phyloP scores from a whole-genome alignment of 768 basidiomycete genomes.

The Crepidotus variabilis region DNA sequence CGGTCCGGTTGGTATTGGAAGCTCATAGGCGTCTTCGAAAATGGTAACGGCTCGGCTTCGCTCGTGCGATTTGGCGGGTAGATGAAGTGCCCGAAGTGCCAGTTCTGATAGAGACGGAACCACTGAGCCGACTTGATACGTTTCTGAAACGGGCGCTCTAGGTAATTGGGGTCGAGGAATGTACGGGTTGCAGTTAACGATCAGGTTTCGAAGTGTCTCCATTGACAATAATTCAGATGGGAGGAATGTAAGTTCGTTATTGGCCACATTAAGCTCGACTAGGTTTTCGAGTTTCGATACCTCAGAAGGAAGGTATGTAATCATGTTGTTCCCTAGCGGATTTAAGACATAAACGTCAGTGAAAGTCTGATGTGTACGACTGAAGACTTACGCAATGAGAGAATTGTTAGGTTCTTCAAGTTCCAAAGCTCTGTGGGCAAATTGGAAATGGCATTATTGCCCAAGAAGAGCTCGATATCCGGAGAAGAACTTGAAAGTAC shows the following conservation, averaged over 20 bases:
- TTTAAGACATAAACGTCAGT: not conserved
- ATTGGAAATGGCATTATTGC: constrained; percentile 45
- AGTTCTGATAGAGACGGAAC: constrained; percentile 32
- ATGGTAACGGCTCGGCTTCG: constrained; percentile 25
- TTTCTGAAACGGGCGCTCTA: constrained; percentile 22
- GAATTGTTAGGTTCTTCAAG: constrained; percentile 53
- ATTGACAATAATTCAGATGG: constrained; percentile 65
- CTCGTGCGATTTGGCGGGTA: constrained; percentile 12
- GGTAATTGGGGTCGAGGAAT: constrained; percentile 20
- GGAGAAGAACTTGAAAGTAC: constrained; percentile 35
- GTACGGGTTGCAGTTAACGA: constrained; percentile 61
- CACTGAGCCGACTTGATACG: constrained; percentile 12
- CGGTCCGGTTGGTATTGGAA: constrained; percentile 27
- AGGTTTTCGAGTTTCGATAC: constrained; percentile 52
- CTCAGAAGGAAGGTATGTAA: constrained; percentile 60
- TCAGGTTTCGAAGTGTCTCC: constrained; percentile 40
- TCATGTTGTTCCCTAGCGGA: constrained; percentile 50
- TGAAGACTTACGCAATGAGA: constrained; percentile 55
- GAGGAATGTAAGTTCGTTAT: constrained; percentile 54
- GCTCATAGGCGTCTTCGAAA: constrained; percentile 27
- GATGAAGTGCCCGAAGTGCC: constrained; percentile 28
- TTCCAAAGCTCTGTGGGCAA: constrained; percentile 58
- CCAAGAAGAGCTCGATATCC: constrained; percentile 55
- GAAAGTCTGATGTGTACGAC: not conserved
- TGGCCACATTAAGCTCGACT: constrained; percentile 55